Percentiles rank a stretch among this genome's conserved stretches.
These are phyloP conservation scores for Monosporascus sp. DNA, from an alignment of 2,329 filamentous ascomycete species.

Conservation along the genomic window DNA sequence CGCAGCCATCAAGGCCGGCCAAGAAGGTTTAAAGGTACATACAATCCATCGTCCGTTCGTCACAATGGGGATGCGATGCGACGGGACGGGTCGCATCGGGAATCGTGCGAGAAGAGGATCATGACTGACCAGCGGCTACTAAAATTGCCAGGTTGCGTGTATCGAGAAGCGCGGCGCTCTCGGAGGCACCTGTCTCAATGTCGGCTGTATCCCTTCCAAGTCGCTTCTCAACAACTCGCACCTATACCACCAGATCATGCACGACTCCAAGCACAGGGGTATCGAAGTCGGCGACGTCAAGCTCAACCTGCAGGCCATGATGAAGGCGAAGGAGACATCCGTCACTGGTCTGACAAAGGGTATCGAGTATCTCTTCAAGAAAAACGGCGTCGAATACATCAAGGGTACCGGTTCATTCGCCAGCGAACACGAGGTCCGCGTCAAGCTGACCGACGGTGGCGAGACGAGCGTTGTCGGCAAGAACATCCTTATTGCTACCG, in stretches of 20 bases:
- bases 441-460: conserved; percentile 84
- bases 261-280: conserved; percentile 94
- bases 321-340: conserved; percentile 97
- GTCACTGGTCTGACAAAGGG: conserved; percentile 89
- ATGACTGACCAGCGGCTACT: conserved; percentile 5
- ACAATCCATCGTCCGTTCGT: neutral
- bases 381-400: conserved; percentile 97
- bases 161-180: conserved; percentile 96
- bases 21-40: conserved; percentile 88
- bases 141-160: conserved; percentile 69
- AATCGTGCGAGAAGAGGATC: conserved; percentile 1
- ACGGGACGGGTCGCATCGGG: neutral
- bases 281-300: conserved; percentile 98
- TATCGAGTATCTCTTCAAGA: conserved; percentile 97
- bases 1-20: conserved; percentile 96
- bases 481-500: conserved; percentile 98
- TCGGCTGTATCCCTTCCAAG: conserved; percentile 98
- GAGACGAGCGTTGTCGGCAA: conserved; percentile 83
- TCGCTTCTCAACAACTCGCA: conserved; percentile 99
- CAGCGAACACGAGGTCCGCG: conserved; percentile 86
- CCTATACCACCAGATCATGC: conserved; percentile 92
- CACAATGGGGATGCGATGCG: neutral
- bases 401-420: conserved; percentile 86
- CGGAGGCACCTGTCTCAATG: conserved; percentile 96
- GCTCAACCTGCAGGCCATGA: conserved; percentile 90